phyloP scores from a whole-genome alignment of 2,329 filamentous ascomycete species.

The Diatrype stigma region DNA sequence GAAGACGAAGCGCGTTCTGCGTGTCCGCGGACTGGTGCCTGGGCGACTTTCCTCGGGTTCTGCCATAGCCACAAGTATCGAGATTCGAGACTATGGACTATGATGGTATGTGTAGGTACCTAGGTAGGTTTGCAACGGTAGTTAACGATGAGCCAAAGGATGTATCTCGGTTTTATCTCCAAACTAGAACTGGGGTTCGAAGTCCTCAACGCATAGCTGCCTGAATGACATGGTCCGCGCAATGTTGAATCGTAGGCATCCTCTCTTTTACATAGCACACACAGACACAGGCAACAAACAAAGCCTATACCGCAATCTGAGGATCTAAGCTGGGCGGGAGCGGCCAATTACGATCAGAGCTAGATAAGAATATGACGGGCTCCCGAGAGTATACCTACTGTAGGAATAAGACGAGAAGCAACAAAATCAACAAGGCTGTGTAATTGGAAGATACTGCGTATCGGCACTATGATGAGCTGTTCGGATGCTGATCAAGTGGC shows the following conservation, averaged over 20 bases:
- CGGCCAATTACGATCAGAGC: background rate
- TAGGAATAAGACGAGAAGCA: background rate
- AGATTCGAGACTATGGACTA: no score
- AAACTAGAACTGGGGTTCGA: background rate
- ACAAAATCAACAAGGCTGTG: background rate
- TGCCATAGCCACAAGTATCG: no score
- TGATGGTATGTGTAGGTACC: no score
- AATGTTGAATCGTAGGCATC: background rate
- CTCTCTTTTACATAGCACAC: background rate
- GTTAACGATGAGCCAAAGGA: no score
- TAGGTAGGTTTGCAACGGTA: no score
- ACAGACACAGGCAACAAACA: no score
- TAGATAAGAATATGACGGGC: background rate
- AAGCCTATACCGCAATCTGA: no score
- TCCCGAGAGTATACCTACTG: background rate
- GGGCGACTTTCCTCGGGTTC: no score
- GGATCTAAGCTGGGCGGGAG: background rate
- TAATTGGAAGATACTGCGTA: background rate
- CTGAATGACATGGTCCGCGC: no score
- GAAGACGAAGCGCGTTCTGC: slow-evolving; percentile 65
- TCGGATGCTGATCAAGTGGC: background rate
- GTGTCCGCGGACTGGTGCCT: slow-evolving; percentile 15
- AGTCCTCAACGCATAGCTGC: background rate
- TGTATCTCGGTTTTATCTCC: no score
- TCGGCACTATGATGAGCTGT: background rate